phyloP scores from a whole-genome alignment of 148 eudicot species.

The Pouteria glomerata region DNA sequence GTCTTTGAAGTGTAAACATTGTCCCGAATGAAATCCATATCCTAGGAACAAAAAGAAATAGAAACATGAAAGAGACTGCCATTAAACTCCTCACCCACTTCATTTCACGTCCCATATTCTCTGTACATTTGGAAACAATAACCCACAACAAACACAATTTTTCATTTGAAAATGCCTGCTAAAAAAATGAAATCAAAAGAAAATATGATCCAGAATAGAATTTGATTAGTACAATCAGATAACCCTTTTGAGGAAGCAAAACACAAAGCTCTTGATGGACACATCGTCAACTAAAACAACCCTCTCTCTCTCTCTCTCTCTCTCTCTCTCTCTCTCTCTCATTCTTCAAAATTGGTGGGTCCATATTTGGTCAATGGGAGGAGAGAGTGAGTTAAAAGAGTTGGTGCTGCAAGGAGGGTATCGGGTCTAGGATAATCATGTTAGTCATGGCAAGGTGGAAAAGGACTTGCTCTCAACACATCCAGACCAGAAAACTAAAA shows the following conservation, averaged over 20 bases:
- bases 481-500: slow-evolving; percentile 23
- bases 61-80: too few species aligned
- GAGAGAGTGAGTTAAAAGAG: not conserved
- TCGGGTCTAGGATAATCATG: slow-evolving; percentile 23
- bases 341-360: not conserved
- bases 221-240: slow-evolving; percentile 1
- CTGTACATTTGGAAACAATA: not conserved
- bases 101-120: slow-evolving; percentile 6
- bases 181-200: too few species aligned
- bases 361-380: not conserved
- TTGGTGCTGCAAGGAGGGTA: not conserved
- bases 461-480: slow-evolving; percentile 64
- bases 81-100: not conserved
- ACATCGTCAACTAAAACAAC: not conserved
- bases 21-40: not conserved
- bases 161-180: too few species aligned
- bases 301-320: too few species aligned
- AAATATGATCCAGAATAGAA: too few species aligned
- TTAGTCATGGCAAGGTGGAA: slow-evolving; percentile 64
- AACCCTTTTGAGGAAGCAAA: not conserved
- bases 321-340: too few species aligned
- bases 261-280: not conserved
- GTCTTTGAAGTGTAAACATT: not conserved
- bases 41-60: not conserved
- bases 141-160: not conserved